Base-by-base conservation (phyloP, 257 asterid species). In the Rhazya stricta region DNA sequence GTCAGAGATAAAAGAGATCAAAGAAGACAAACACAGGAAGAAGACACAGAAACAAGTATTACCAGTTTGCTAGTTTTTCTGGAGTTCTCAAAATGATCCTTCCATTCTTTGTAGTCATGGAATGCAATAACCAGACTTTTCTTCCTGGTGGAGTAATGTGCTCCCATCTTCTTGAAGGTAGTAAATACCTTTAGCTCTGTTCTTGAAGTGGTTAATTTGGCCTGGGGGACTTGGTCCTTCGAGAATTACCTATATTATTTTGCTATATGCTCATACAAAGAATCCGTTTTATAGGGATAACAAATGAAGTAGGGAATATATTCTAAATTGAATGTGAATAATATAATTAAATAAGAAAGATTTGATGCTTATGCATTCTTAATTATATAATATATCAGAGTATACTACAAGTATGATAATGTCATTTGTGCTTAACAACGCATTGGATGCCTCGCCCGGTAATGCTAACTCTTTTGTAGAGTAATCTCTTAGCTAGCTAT, bases 41-140 rank as follows among this genome's bases (percentile, higher is more conserved):
- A 58, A 30, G n/a, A n/a, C n/a, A 25, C 9, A 19, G 36, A 75
- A 29, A 53, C n/a, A 62, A 42, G 71, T 9, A 18, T 65, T 78
- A 92, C 97, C 84, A 90, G 89, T 78, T 88, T 90, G 76, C 85
- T 79, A 67, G 89, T 85, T 42, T 80, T 74, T 72, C 87, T 92
- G 25, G 87, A 81, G 67, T 88, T 83, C 75, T 86, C 89, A 18
- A 85, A 81, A 76, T 89, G 90, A 63, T 57, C 62, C 79, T 77
- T 88, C 96, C 96, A 92, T 60, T 84, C 76, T 3, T 85, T 15
- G 13, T 85, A 75, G 62, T 91, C 87, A 85, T 83, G 92, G 76
- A 89, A 83, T 62, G 77, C 84, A 9, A 80, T 79, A 79, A 89
- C 86, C 73, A 66, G 81, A 73, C 87, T 84, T 66, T 77, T 83